Evolutionary conservation across 768 basidiomycete genomes (phyloP).

Genomic region (Tulasnella sp.): DNA sequence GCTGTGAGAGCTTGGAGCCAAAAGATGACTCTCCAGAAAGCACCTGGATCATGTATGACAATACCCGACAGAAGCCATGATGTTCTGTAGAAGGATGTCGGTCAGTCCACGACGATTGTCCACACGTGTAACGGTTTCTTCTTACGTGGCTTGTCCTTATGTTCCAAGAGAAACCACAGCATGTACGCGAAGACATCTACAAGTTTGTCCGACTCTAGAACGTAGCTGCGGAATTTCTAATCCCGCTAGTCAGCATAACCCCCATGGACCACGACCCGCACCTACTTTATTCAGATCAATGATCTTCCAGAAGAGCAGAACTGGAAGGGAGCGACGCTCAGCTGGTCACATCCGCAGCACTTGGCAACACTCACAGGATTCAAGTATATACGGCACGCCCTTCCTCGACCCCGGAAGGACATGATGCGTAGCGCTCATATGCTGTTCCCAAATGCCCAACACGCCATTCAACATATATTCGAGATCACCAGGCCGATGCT

Average conservation of each 20-base stretch:
- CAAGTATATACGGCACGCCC: slow-evolving; percentile 68
- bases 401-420: slow-evolving; percentile 77
- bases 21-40: slow-evolving; percentile 77
- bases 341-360: not conserved
- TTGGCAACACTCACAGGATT: slow-evolving; percentile 48
- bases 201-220: slow-evolving; percentile 68
- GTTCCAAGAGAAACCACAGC: slow-evolving; percentile 68
- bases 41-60: slow-evolving; percentile 86
- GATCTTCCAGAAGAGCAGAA: slow-evolving; percentile 80
- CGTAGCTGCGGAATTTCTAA: slow-evolving; percentile 82
- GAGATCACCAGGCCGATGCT: slow-evolving; percentile 89
- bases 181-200: slow-evolving; percentile 69
- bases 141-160: slow-evolving; percentile 89
- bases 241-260: not conserved
- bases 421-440: slow-evolving; percentile 59
- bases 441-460: slow-evolving; percentile 41
- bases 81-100: slow-evolving; percentile 45
- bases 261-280: not conserved
- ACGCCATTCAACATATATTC: slow-evolving; percentile 70
- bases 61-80: slow-evolving; percentile 76
- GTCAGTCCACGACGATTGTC: not conserved
- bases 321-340: slow-evolving; percentile 28
- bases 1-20: slow-evolving; percentile 51
- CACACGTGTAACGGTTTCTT: slow-evolving; percentile 5
- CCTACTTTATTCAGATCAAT: slow-evolving; percentile 83